Evolutionary conservation across 1,284 basidiomycete species (phyloP), one percentile per base, ranked within the genome.

Genomic region (Rhodotorula sp.): DNA sequence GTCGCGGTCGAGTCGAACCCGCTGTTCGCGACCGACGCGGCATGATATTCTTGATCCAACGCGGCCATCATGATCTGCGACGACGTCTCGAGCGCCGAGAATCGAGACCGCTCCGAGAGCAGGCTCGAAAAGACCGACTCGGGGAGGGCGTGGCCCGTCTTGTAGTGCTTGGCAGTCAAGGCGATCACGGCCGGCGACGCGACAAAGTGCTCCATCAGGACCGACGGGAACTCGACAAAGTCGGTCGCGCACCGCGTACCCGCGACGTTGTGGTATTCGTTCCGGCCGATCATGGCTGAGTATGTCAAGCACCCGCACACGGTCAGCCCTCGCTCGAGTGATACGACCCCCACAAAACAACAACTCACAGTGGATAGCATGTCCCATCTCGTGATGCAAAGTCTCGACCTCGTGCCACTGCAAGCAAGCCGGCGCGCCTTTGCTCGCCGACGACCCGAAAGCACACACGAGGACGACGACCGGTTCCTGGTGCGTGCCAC

Each of bases 201-300:
- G 51, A 96, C 86, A 83, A 99, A 86, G 79, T 95, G 93, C 80
- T 99, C 96, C 96, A 99, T 99, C 30, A 99, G 87, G 77, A 99
- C 96, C 17, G 95, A 98, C 0, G 95, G 96, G 4, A 99, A 84
- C 80, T 99, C 95, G 75, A 98, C 95, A 79, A 99, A 97, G 80
- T 99, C 95, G 0, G 95, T 99, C 0, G 96, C 92, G 79, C 95
- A 98, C n/a, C 96, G 90, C 3, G 95, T 99, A 7, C 96, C 96
- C 0, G 93, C 90, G 2, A 98, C 95, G 79, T 98, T 98, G 82
- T 98, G 95, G 79, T 95, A 98, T 77, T 95, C 93, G 10, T 95
- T 99, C 51, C 92, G 86, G 29, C 95, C 96, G 70, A 99, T 90
- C 96, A 99, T 99, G 1, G 95, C 94, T 96, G 76, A 20, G 26